A percentile compares a stretch with the other conserved stretches of the same genome.
Evolutionary conservation across 306 rosid species (phyloP).

Genomic region (Medicago ruthenica): DNA sequence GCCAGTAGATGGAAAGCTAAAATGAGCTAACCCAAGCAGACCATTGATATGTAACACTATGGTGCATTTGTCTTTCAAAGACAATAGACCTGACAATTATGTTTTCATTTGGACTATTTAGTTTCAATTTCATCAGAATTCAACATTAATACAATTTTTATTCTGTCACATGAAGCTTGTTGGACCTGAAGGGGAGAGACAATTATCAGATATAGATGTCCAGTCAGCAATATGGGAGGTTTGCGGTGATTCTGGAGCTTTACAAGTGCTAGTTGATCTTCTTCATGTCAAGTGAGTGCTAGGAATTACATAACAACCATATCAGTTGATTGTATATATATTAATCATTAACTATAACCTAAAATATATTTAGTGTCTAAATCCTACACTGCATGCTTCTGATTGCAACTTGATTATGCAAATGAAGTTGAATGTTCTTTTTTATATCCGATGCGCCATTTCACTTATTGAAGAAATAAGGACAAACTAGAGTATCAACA

Average conservation of each 20-base stretch:
- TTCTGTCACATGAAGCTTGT: slow-evolving; percentile 65
- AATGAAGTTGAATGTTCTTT: slow-evolving; percentile 29
- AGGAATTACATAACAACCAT: slow-evolving; percentile 19
- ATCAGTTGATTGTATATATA: slow-evolving; percentile 18
- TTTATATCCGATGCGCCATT: slow-evolving; percentile 6
- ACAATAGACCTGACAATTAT: neutral
- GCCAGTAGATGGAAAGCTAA: neutral
- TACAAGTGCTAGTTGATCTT: slow-evolving; percentile 93
- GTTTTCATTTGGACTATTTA: neutral
- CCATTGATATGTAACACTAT: neutral
- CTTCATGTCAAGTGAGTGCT: slow-evolving; percentile 70
- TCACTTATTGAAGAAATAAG: slow-evolving; percentile 12
- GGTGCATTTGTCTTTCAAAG: slow-evolving; percentile 1
- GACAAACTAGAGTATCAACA: slow-evolving; percentile 8
- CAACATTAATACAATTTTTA: slow-evolving; percentile 28
- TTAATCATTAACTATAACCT: neutral
- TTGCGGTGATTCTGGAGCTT: slow-evolving; percentile 93
- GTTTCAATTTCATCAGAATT: slow-evolving; percentile 5
- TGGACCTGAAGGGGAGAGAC: slow-evolving; percentile 65
- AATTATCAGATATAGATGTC: slow-evolving; percentile 78
- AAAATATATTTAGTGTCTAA: slow-evolving; percentile 3
- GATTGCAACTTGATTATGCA: slow-evolving; percentile 31
- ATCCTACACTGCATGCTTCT: slow-evolving; percentile 30
- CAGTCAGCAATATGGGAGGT: slow-evolving; percentile 94
- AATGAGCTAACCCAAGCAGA: neutral